A percentile compares a stretch with the other conserved stretches of the same genome.
Conservation (phyloP, 2,329 filamentous ascomycete genomes). For the Drechslerella dactyloides region DNA sequence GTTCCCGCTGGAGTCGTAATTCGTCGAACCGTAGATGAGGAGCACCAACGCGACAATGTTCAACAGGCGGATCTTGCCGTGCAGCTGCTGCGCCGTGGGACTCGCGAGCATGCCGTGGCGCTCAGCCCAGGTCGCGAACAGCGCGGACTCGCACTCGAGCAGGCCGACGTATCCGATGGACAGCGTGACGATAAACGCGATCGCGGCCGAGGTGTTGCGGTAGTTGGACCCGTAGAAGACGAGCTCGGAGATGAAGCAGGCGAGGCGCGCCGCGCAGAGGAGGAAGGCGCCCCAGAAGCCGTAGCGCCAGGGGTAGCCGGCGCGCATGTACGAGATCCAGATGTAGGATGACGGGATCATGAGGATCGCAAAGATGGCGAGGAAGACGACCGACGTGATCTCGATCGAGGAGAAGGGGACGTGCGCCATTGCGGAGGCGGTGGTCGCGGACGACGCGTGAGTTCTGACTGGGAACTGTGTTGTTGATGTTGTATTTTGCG, state of each 20-base stretch:
- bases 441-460: not conserved
- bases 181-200: constrained; percentile 41
- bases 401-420: constrained; percentile 36
- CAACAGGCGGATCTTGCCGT: constrained; percentile 37
- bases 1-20: constrained; percentile 5
- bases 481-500: constrained; percentile 24
- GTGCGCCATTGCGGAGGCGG: constrained; percentile 10
- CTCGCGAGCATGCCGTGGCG: constrained; percentile 23
- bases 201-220: constrained; percentile 27
- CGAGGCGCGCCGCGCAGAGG: constrained; percentile 37
- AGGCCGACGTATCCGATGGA: constrained; percentile 46
- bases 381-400: constrained; percentile 38
- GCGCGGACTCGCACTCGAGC: constrained; percentile 38
- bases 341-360: constrained; percentile 37
- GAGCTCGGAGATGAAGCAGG: constrained; percentile 48
- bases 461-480: constrained; percentile 12
- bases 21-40: constrained; percentile 32
- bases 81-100: constrained; percentile 22
- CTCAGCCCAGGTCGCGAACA: constrained; percentile 42
- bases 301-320: constrained; percentile 42
- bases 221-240: constrained; percentile 43
- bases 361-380: constrained; percentile 32
- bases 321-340: constrained; percentile 41
- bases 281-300: constrained; percentile 50
- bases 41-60: constrained; percentile 34